Evolutionary conservation across 768 basidiomycete genomes (phyloP).

Genomic region (Suillus subluteus): DNA sequence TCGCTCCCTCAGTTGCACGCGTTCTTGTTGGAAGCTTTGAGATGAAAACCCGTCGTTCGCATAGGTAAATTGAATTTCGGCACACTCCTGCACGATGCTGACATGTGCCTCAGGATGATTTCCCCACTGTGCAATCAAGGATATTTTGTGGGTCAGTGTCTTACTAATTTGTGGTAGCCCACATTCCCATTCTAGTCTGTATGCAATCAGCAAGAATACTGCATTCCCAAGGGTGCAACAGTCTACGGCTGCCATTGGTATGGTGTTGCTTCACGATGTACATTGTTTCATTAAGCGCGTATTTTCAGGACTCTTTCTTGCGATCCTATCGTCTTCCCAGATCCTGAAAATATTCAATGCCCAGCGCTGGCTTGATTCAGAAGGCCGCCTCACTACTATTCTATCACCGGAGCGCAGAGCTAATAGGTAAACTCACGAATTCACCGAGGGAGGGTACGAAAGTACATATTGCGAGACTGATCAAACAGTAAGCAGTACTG

Average conservation of each 20-base stretch:
- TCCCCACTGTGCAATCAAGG: constrained; percentile 61
- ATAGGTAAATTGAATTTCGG: constrained; percentile 26
- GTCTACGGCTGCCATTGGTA: constrained; percentile 39
- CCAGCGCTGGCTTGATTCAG: constrained; percentile 51
- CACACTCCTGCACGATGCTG: neutral
- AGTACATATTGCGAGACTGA: too few relatives aligned
- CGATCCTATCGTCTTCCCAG: constrained; percentile 52
- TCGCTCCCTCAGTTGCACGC: neutral
- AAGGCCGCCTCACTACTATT: constrained; percentile 40
- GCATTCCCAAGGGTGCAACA: constrained; percentile 38
- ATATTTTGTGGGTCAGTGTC: constrained; percentile 56
- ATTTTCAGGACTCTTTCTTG: constrained; percentile 49
- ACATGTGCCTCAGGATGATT: constrained; percentile 40
- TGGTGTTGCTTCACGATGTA: neutral
- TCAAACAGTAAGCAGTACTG: too few relatives aligned
- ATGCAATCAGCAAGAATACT: constrained; percentile 32
- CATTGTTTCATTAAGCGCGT: neutral
- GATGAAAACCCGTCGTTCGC: constrained; percentile 36
- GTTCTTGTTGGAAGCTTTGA: constrained; percentile 31
- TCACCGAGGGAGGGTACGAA: too few relatives aligned
- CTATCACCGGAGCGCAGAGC: too few relatives aligned
- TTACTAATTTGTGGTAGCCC: neutral
- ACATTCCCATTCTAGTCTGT: neutral
- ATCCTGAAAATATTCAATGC: constrained; percentile 59
- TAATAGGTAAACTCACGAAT: too few relatives aligned